Base-by-base conservation (phyloP, 148 eudicot species). In the Vaccinium vitisidaea region DNA sequence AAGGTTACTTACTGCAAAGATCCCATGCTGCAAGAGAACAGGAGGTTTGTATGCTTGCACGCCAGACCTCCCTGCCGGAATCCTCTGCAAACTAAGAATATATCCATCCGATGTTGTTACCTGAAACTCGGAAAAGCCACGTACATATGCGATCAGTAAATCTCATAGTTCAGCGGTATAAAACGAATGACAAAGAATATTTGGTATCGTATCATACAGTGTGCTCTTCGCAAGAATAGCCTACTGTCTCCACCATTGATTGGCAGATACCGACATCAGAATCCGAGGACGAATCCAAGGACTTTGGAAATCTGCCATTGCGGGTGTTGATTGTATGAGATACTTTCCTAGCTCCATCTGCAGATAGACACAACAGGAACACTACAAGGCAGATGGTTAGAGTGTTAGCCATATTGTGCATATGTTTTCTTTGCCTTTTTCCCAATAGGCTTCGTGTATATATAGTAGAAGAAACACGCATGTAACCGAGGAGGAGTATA, bases 21-120 rank as follows among this genome's bases (percentile, higher is more conserved):
- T n/a, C 30, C 93, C 93, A 80, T 89, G 92, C 69, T 91, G 93
- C 32, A 91, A 80, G 25, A 91, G 89, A 80, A 91, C 93, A 6
- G 93, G 93, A 12, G 84, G 54, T 61, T 83, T 82, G 52, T 80
- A 73, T 16, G 78, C 77, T 74, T 50, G 75, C 50, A 23, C 39
- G 0, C 92, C 89, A 23, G 89, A 86, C 54, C 77, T 30, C 21
- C 88, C 89, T 9, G 11, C 54, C 1, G 93, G 90, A 32, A 91
- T 91, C 78, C 92, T 89, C 80, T 88, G 90, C 79, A 91, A 2
- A 63, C 92, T 83, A 11, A 91, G 92, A 9, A 91, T 87, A 80
- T 86, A 91, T 52, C 93, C 92, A 84, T 91, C 92, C 25, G 81
- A 50, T 19, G 93, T 90, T 58, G 88, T 88, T 43, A 88, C 90